phyloP scores from a whole-genome alignment of 331 rosid species.

The Saraca asoca region DNA sequence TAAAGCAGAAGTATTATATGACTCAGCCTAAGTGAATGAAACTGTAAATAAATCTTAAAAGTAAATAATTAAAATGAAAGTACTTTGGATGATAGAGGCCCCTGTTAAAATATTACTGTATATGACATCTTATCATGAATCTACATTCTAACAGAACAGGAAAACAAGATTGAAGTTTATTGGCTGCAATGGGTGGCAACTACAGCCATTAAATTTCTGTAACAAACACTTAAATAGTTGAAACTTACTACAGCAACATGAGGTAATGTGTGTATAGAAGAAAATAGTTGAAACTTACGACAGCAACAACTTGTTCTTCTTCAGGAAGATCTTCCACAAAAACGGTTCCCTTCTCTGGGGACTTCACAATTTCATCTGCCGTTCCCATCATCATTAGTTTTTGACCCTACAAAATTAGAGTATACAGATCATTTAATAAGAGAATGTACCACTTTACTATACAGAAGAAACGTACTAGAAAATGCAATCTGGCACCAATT shows the following conservation, averaged over 20 bases:
- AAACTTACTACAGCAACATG: neutral
- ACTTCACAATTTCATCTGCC: constrained; percentile 86
- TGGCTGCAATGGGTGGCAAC: constrained; percentile 9
- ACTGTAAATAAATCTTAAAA: constrained; percentile 7
- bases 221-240: neutral
- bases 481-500: constrained; percentile 34
- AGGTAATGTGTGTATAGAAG: constrained; percentile 17
- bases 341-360: constrained; percentile 91
- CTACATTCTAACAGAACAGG: neutral
- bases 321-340: constrained; percentile 98
- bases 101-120: neutral
- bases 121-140: neutral
- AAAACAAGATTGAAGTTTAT: constrained; percentile 1
- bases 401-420: constrained; percentile 73
- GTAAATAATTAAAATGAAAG: constrained; percentile 1
- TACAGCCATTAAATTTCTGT: constrained; percentile 3
- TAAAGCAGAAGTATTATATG: neutral
- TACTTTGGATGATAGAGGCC: constrained; percentile 10
- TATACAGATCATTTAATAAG: constrained; percentile 22
- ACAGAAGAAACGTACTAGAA: neutral
- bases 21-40: constrained; percentile 10
- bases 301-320: constrained; percentile 79
- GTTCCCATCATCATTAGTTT: constrained; percentile 99
- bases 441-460: neutral
- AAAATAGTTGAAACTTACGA: constrained; percentile 53